Evolutionary conservation across 148 eudicot genomes (phyloP).

Genomic region (Agrostemma githago): DNA sequence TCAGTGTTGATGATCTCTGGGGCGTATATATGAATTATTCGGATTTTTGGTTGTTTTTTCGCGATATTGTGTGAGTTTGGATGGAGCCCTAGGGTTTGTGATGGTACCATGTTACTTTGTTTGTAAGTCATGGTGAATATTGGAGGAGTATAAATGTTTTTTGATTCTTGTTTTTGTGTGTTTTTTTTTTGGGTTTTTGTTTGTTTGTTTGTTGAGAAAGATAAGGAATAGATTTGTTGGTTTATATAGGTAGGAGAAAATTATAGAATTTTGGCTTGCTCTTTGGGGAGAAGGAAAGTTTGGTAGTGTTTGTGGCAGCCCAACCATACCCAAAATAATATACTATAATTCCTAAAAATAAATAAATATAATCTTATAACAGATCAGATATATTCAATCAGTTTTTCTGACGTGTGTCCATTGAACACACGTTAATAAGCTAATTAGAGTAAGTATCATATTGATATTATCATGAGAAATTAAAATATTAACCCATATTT

Average conservation of each 20-base stretch:
- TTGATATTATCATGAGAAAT: too few species aligned
- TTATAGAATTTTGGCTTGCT: not conserved
- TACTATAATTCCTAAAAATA: too few species aligned
- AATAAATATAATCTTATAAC: too few species aligned
- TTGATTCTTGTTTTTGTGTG: not conserved
- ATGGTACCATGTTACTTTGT: slow-evolving; percentile 15
- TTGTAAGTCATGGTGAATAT: slow-evolving; percentile 26
- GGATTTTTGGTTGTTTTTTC: slow-evolving; percentile 59
- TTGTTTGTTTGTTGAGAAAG: slow-evolving; percentile 23
- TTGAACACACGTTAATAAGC: too few species aligned
- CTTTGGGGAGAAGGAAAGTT: not conserved
- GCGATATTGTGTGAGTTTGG: slow-evolving; percentile 47
- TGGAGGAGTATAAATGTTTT: not conserved
- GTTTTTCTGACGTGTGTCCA: too few species aligned
- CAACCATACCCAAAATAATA: not conserved
- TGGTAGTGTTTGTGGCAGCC: not conserved
- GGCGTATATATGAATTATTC: slow-evolving; percentile 67
- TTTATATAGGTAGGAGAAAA: slow-evolving; percentile 10
- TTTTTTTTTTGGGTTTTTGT: too few species aligned
- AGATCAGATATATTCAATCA: too few species aligned
- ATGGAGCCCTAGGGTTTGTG: slow-evolving; percentile 46
- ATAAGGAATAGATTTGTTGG: not conserved
- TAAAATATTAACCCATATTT: too few species aligned
- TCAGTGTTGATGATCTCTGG: slow-evolving; percentile 80
- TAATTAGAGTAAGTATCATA: too few species aligned